Conservation (phyloP, 2,329 filamentous ascomycete species). For the Exophiala sideris region DNA sequence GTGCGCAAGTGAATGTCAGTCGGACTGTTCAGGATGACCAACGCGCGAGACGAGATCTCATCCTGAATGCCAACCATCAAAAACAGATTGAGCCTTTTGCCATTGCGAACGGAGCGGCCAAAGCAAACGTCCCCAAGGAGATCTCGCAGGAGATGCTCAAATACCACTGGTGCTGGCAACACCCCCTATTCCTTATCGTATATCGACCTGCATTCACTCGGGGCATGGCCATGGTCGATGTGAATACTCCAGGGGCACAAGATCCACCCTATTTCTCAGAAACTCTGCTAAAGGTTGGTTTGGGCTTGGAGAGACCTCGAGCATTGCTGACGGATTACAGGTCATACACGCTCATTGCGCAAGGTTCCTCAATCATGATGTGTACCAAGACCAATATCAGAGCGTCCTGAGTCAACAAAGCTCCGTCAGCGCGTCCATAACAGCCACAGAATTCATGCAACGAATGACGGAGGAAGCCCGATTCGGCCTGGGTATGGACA, state of each 20-base stretch:
- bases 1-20: slow-evolving; percentile 1
- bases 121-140: slow-evolving; percentile 28
- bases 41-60: slow-evolving; percentile 21
- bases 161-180: slow-evolving; percentile 32
- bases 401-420: slow-evolving; percentile 10
- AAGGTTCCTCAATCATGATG: slow-evolving; percentile 28
- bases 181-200: slow-evolving; percentile 32
- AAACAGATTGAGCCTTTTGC: slow-evolving; percentile 26
- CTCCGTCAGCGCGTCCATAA: slow-evolving; percentile 9
- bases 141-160: slow-evolving; percentile 29
- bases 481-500: slow-evolving; percentile 30
- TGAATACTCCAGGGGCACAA: slow-evolving; percentile 17
- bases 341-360: slow-evolving; percentile 26
- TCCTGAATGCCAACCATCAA: slow-evolving; percentile 25
- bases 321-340: slow-evolving; percentile 6
- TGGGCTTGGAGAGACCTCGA: neutral
- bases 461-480: slow-evolving; percentile 28
- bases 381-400: slow-evolving; percentile 26
- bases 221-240: slow-evolving; percentile 25
- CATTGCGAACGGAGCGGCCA: slow-evolving; percentile 26
- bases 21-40: slow-evolving; percentile 18
- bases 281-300: slow-evolving; percentile 26
- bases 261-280: slow-evolving; percentile 30
- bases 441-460: slow-evolving; percentile 22
- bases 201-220: slow-evolving; percentile 32